Evolutionary conservation across 331 rosid species (phyloP), one percentile per base, ranked within the genome.

Genomic region (Acacia pycnantha): DNA sequence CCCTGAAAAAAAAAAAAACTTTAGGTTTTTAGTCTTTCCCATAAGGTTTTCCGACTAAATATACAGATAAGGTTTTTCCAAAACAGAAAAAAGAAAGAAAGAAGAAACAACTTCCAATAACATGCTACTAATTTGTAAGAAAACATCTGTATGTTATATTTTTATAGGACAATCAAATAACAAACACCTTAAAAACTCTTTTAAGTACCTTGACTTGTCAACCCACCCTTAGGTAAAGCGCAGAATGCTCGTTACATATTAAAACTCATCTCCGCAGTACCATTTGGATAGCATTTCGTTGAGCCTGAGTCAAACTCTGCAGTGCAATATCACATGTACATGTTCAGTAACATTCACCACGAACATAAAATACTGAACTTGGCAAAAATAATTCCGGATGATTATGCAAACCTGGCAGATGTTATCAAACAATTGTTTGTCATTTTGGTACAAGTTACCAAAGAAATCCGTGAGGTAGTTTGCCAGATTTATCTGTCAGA

Each of bases 301-400:
- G 98, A 82, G 88, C 76, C 50, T 82, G 90, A 59, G 98, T 87
- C 83, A 92, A 82, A 85, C 82, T 88, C 99, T 95, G 97, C 85
- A 82, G 77, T 76, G 81, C 75, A 70, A 77, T 53, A 27, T 72
- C 24, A 19, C 73, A 35, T 41, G 54, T 44, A 66, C 79, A 82
- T 22, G 58, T 68, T 78, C 64, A 75, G 68, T 73, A 24, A 33
- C 47, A 44, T 62, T 61, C 16, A 71, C 13, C 22, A 18, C 73
- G 29, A 76, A 29, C 37, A 43, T 73, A 15, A 47, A 8, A 48
- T 58, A n/a, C 14, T 46, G 40, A 44, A 66, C 65, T 46, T 19
- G 11, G 27, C 24, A 64, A 75, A 73, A 71, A 68, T 24, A 53
- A 76, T 51, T 69, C 41, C 26, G 44, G 80, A 56, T 74, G 64